A percentile compares a stretch with the other conserved stretches of the same genome.
Conservation (phyloP, 2,329 filamentous ascomycete species). For the Trichophyton benhamiae region DNA sequence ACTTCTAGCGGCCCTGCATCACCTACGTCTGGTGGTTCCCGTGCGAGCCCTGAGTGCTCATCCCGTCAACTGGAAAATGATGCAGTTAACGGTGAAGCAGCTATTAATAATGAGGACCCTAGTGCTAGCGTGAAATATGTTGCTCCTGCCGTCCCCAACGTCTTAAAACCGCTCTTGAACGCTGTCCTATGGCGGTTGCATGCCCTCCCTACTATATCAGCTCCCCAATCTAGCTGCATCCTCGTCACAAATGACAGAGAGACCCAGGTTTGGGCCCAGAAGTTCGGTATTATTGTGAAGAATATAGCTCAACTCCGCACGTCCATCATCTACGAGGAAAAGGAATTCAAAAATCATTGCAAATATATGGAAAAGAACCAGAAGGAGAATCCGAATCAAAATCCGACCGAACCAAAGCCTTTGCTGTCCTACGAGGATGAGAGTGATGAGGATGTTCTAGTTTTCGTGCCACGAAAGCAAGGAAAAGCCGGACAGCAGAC, state of each 20-base stretch:
- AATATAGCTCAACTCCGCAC: conserved; percentile 38
- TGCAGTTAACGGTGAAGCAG: conserved; percentile 16
- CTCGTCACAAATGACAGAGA: conserved; percentile 34
- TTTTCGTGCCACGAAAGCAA: conserved; percentile 34
- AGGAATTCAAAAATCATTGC: conserved; percentile 34
- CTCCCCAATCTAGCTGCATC: conserved; percentile 28
- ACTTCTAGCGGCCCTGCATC: conserved; percentile 34
- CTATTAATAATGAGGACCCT: conserved; percentile 19
- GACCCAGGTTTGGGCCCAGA: conserved; percentile 35
- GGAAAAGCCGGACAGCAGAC: conserved; percentile 24
- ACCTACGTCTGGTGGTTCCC: conserved; percentile 34
- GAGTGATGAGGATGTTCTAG: conserved; percentile 37
- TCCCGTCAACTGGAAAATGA: conserved; percentile 19
- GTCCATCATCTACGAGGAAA: conserved; percentile 36
- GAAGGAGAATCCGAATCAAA: conserved; percentile 9
- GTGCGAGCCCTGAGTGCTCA: conserved; percentile 34
- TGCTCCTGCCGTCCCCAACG: conserved; percentile 28
- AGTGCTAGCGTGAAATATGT: conserved; percentile 24
- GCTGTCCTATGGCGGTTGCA: conserved; percentile 36
- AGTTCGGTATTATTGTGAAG: conserved; percentile 36
- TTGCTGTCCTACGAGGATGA: conserved; percentile 38
- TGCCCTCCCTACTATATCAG: conserved; percentile 21
- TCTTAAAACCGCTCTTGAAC: conserved; percentile 33
- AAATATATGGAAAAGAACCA: conserved; percentile 36
- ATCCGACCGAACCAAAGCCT: conserved; percentile 22